Conservation (phyloP, 352 stramenopile species). For the Peronospora farinosa region DNA sequence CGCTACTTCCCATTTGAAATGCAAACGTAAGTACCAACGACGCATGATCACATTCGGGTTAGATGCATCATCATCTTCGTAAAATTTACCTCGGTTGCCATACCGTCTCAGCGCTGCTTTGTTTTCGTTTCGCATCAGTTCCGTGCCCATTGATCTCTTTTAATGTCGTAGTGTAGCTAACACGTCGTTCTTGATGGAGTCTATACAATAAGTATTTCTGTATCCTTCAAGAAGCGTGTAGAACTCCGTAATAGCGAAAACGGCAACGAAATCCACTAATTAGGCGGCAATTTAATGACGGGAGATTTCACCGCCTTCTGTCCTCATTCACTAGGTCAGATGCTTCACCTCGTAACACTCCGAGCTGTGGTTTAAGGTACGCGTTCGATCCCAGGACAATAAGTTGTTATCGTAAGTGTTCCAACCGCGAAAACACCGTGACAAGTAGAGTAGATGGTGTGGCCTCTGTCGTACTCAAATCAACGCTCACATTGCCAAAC, state of each 20-base stretch:
- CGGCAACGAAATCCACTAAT: conserved; percentile 59
- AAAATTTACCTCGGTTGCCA: conserved; percentile 59
- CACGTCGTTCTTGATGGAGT: conserved; percentile 72
- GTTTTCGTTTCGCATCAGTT: conserved; percentile 40
- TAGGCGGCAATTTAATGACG: conserved; percentile 50
- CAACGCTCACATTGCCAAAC: conserved; percentile 61
- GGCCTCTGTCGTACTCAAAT: conserved; percentile 33
- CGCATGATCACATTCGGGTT: conserved; percentile 69
- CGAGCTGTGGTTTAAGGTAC: conserved; percentile 72
- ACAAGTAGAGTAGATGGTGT: conserved; percentile 52
- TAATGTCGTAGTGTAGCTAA: conserved; percentile 50
- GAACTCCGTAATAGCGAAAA: conserved; percentile 69
- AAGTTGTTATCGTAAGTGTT: conserved; percentile 52
- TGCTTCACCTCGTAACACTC: conserved; percentile 74
- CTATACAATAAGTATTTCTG: conserved; percentile 72
- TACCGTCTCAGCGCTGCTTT: conserved; percentile 49
- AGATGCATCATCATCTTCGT: conserved; percentile 70
- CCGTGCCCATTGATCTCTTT: conserved; percentile 54
- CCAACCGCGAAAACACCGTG: conserved; percentile 59
- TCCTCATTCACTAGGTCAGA: conserved; percentile 45
- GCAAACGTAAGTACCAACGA: conserved; percentile 63
- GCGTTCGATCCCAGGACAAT: conserved; percentile 77
- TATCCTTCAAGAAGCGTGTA: conserved; percentile 57
- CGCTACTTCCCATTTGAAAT: conserved; percentile 78
- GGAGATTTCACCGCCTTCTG: conserved; percentile 48